Conservation (phyloP, 805 yeast species). For the Millerago galiae region DNA sequence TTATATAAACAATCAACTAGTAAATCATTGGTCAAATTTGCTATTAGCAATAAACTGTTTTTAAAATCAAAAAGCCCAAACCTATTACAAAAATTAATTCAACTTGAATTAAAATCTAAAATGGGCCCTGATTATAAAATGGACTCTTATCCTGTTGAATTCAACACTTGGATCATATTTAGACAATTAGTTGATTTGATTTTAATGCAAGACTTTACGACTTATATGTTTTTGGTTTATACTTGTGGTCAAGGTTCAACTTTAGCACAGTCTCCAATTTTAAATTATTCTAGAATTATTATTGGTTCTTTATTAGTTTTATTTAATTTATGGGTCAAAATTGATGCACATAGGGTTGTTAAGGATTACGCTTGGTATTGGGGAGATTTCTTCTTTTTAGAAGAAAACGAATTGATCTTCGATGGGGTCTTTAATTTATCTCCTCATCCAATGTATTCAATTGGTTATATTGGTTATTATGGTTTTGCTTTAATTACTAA, state of each 20-base stretch:
- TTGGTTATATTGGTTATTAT: conserved; percentile 82
- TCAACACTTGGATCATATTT: conserved; percentile 77
- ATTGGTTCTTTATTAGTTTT: conserved; percentile 57
- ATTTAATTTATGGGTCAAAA: conserved; percentile 78
- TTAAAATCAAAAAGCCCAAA: conserved; percentile 25
- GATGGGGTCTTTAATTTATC: conserved; percentile 88
- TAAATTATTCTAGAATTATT: conserved; percentile 44
- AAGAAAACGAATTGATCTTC: conserved; percentile 63
- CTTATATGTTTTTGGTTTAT: conserved; percentile 59
- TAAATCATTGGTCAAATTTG: conserved; percentile 46
- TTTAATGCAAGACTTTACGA: conserved; percentile 77
- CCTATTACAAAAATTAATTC: conserved; percentile 35
- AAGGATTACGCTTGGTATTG: conserved; percentile 93
- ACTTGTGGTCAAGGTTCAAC: conserved; percentile 23
- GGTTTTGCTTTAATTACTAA: conserved; percentile 76
- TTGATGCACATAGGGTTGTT: conserved; percentile 82
- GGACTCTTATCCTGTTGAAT: conserved; percentile 56
- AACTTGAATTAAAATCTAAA: conserved; percentile 40
- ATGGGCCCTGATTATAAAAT: conserved; percentile 32
- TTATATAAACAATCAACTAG: conserved; percentile 60
- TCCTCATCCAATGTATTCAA: conserved; percentile 90
- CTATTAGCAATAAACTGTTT: conserved; percentile 41
- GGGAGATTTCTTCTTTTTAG: conserved; percentile 88
- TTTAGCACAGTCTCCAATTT: conserved; percentile 37
- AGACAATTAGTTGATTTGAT: conserved; percentile 76